Base-by-base conservation (phyloP, 805 yeast genomes). In the Wickerhamiella sorbophila region DNA sequence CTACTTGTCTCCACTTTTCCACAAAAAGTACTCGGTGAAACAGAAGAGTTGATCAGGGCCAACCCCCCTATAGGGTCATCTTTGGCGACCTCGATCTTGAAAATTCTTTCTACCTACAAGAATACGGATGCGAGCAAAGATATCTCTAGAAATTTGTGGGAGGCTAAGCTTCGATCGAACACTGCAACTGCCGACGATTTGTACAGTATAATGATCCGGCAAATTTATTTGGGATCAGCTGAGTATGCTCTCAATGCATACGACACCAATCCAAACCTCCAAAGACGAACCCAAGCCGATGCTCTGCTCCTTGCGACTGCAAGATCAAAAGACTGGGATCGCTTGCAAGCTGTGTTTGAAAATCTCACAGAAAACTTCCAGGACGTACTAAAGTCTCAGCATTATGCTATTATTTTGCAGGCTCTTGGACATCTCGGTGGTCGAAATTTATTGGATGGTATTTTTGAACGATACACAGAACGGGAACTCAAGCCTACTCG, bases 401-500 rank as follows among this genome's bases (percentile, higher is more conserved):
- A 79, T 49, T 80, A 79, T 53, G 65, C 71, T 3, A 68, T 74
- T 15, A 75, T 78, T 10, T 75, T 81, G 71, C 59, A 64, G 41
- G 74, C 80, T 0, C 59, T 81, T 45, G 76, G 82, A 1, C 47
- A 52, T 4, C 54, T 62, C 27, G 77, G 73, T 8, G 74, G 71
- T 48, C 58, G 52, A 33, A 66, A 56, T 32, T 70, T 66, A 53
- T 75, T 71, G 9, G 71, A 69, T 21, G 57, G 54, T 43, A 60
- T 81, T 43, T 78, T 66, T 58, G 45, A 60, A n/a, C 70, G 72
- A 51, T 51, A 75, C 24, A 36, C 60, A 4, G 57, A 62, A 40
- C 61, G 77, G 41, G 65, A 67, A 1, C 63, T 74, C 52, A 51
- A 46, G 3, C 83, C 84, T 1, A 61, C 64, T 1, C 43, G 52